Conservation (phyloP, 2,329 filamentous ascomycete species). For the Penicillium sp. region DNA sequence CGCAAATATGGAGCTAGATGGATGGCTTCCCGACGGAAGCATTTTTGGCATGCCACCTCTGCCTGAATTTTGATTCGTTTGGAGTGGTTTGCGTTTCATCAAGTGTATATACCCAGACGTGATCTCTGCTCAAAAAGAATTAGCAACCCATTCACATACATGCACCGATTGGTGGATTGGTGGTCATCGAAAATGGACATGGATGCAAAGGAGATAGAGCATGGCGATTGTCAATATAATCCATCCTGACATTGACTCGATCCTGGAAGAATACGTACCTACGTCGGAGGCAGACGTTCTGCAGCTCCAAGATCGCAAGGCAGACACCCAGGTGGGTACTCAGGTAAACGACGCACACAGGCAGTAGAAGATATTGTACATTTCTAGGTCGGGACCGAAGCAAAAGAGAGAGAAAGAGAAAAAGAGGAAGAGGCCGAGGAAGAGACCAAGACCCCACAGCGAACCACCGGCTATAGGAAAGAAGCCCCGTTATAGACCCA, state of each 20-base stretch:
- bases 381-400: neutral
- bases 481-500: neutral
- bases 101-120: neutral
- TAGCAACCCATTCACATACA: neutral
- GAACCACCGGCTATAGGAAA: neutral
- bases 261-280: too few relatives aligned
- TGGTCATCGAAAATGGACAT: neutral
- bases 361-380: neutral
- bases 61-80: slow-evolving; percentile 25
- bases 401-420: slow-evolving; percentile 2
- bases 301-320: too few relatives aligned
- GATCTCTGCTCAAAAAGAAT: neutral
- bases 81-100: neutral
- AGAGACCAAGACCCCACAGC: neutral
- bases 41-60: slow-evolving; percentile 29
- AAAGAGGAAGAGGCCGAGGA: neutral
- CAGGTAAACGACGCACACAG: neutral
- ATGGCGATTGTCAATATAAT: neutral
- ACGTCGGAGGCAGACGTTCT: too few relatives aligned
- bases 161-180: neutral
- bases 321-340: too few relatives aligned
- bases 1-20: slow-evolving; percentile 32
- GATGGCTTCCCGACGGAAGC: slow-evolving; percentile 32
- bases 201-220: too few relatives aligned
- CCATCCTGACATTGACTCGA: neutral